Evolutionary conservation across 805 yeast genomes (phyloP).

Genomic region (Candida easanensis): DNA sequence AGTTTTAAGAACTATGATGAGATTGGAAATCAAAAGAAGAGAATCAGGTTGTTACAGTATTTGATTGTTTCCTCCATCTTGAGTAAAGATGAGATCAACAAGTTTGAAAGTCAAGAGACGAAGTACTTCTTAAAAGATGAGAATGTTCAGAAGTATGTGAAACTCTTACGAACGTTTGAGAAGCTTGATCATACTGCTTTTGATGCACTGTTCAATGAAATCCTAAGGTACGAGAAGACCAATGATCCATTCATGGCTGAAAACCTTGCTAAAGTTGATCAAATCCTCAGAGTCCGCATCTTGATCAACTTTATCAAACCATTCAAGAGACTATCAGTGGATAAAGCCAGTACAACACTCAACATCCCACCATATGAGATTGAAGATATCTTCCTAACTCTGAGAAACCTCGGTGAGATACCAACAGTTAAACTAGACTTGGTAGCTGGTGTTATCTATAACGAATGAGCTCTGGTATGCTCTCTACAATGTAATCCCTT

Average conservation of each 20-base stretch:
- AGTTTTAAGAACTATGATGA: slow-evolving; percentile 61
- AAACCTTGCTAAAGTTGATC: slow-evolving; percentile 21
- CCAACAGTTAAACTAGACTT: slow-evolving; percentile 23
- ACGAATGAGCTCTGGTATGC: no score
- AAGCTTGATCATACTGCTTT: slow-evolving; percentile 20
- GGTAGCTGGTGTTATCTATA: slow-evolving; percentile 26
- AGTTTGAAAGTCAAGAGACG: slow-evolving; percentile 30
- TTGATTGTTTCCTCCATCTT: slow-evolving; percentile 57
- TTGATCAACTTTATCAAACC: slow-evolving; percentile 30
- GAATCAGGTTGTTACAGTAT: slow-evolving; percentile 57
- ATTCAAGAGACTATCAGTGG: slow-evolving; percentile 23
- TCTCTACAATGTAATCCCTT: no score
- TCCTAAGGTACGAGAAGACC: slow-evolving; percentile 10
- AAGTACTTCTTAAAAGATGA: slow-evolving; percentile 27
- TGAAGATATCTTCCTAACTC: slow-evolving; percentile 25
- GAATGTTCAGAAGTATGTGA: slow-evolving; percentile 20
- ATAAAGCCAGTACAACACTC: slow-evolving; percentile 17
- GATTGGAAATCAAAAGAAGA: slow-evolving; percentile 57
- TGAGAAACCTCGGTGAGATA: slow-evolving; percentile 22
- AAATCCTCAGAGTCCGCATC: slow-evolving; percentile 19
- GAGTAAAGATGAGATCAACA: slow-evolving; percentile 43
- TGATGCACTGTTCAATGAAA: slow-evolving; percentile 6
- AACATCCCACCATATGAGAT: slow-evolving; percentile 19
- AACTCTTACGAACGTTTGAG: slow-evolving; percentile 23
- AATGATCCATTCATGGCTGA: slow-evolving; percentile 20